Base-by-base conservation (phyloP, 163 green algal species). In the Chloromonas sp. region DNA sequence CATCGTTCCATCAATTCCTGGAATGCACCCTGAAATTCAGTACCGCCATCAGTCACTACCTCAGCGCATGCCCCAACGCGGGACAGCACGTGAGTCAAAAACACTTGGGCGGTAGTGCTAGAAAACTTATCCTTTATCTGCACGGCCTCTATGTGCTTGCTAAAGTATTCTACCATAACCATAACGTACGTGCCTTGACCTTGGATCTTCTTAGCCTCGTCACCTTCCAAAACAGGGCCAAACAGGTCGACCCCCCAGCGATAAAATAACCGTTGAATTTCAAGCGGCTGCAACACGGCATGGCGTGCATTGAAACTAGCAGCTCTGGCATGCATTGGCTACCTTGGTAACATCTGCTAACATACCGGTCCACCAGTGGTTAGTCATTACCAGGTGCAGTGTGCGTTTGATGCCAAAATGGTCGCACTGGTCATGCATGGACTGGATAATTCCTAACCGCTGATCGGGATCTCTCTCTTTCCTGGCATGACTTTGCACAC, bases 121-220 rank as follows among this genome's bases (percentile, higher is more conserved):
- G 70, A 5, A 1, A n/a, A 59, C 83, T 92, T 92, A 83, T 85
- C 78, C 1, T 13, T 77, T 1, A 89, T 66, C 0, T 83, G 60
- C 0, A 86, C n/a, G 70, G 89, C 70, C 14, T 87, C 86, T 0
- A 89, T 58, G 62, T 85, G 81, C 81, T 92, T 90, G 71, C 13
- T 83, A 15, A 86, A 88, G 70, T 90, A 84, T 81, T 92, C 86
- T 36, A 92, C 76, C 0, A 81, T 58, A 8, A 92, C 82, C 82
- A 91, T 76, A 1, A 89, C n/a, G 81, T 89, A 92, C 0, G 59
- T 70, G 78, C 36, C 36, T 92, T 83, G 71, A 86, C 78, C 0
- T 58, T 11, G 0, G 1, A 8, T 0, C 71, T 83, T 0, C 0
- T n/a, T 2, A 36, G 36, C 36, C 36, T 36, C 36, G 36, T 36